Evolutionary conservation across 2,329 filamentous ascomycete species (phyloP).

Genomic region (Cordyceps tenuipes): DNA sequence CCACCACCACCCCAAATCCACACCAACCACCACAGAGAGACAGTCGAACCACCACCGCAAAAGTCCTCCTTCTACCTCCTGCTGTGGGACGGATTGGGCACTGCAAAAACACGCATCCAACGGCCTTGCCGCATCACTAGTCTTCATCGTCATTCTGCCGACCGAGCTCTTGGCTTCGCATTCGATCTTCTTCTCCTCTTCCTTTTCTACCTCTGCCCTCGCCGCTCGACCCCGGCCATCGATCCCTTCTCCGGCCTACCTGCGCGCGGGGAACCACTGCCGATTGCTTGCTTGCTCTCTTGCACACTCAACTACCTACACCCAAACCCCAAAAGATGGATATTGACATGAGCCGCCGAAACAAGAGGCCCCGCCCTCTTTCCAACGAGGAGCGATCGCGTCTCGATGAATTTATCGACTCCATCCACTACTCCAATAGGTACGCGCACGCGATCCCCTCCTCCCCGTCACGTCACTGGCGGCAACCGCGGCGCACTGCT

Average conservation of each 20-base stretch:
- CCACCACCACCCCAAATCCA: neutral
- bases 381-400: slow-evolving; percentile 73
- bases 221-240: neutral
- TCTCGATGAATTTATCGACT: slow-evolving; percentile 84
- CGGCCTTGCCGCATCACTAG: neutral
- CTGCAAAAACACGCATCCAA: slow-evolving; percentile 4
- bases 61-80: slow-evolving; percentile 5
- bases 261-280: neutral
- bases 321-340: slow-evolving; percentile 24
- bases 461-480: neutral
- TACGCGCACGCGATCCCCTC: slow-evolving; percentile 37
- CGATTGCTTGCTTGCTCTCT: neutral
- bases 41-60: neutral
- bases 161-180: slow-evolving; percentile 9
- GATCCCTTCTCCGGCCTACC: neutral
- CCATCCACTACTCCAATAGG: slow-evolving; percentile 92
- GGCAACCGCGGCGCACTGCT: neutral
- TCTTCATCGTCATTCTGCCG: neutral
- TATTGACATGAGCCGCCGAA: slow-evolving; percentile 78
- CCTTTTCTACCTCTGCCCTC: neutral
- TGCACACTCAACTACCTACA: neutral
- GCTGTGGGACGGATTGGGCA: neutral
- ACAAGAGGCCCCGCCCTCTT: slow-evolving; percentile 73
- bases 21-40: neutral
- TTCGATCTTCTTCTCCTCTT: slow-evolving; percentile 6